Percentiles rank a stretch among this genome's conserved stretches.
Conservation (phyloP, 148 eudicot genomes). For the Chenopodium quinoa region DNA sequence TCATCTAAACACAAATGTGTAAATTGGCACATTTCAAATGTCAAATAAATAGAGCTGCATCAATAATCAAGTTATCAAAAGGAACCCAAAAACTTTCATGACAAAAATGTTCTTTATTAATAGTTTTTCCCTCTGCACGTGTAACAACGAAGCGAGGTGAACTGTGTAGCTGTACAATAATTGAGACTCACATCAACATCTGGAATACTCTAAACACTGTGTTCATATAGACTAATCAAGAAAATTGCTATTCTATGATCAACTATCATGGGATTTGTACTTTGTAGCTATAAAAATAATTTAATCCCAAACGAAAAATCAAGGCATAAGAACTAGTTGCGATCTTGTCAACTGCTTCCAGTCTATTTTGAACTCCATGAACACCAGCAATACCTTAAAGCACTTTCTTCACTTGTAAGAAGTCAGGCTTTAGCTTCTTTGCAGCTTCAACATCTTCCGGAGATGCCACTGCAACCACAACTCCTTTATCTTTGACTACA, state of each 20-base stretch:
- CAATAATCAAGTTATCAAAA: not conserved
- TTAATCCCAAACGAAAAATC: not conserved
- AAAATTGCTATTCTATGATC: not conserved
- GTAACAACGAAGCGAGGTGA: not conserved
- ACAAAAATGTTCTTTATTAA: not conserved
- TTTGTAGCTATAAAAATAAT: not conserved
- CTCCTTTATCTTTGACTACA: slow-evolving; percentile 74
- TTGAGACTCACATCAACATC: not conserved
- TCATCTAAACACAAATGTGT: not conserved
- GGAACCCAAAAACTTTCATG: not conserved
- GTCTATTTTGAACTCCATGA: not conserved
- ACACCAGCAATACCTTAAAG: slow-evolving; percentile 31
- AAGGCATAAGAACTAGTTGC: not conserved
- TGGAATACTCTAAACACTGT: not conserved
- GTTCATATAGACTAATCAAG: not conserved
- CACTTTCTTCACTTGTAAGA: slow-evolving; percentile 68
- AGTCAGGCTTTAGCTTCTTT: slow-evolving; percentile 54
- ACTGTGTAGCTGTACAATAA: slow-evolving; percentile 1
- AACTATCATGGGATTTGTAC: not conserved
- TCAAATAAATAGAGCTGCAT: not conserved
- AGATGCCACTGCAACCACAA: slow-evolving; percentile 90
- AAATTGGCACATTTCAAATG: not conserved
- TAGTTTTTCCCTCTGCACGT: not conserved
- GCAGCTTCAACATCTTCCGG: slow-evolving; percentile 85
- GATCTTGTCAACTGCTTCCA: not conserved